phyloP scores from a whole-genome alignment of 2,329 filamentous ascomycete genomes.

The Periconia digitata region DNA sequence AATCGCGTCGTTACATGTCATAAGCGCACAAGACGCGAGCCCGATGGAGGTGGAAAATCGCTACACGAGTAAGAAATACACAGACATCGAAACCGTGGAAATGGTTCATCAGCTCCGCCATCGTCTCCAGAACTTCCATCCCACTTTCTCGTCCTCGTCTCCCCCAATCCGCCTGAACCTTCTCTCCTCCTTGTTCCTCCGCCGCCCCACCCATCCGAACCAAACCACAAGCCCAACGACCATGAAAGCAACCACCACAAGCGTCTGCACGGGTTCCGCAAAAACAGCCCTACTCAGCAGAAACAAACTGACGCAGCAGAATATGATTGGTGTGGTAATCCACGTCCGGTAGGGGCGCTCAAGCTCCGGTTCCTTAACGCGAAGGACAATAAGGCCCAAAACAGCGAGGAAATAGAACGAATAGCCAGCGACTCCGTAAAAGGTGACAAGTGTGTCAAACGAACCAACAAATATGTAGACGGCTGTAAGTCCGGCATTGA shows the following conservation, averaged over 20 bases:
- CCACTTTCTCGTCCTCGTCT: conserved; percentile 22
- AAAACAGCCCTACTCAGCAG: conserved; percentile 86
- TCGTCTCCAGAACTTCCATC: conserved; percentile 49
- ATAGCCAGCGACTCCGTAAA: conserved; percentile 96
- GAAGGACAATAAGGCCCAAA: conserved; percentile 84
- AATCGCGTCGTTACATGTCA: too few species aligned
- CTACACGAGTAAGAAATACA: too few species aligned
- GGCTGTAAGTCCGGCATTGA: conserved; percentile 75
- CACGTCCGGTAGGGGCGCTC: conserved; percentile 93
- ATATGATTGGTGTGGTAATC: conserved; percentile 96
- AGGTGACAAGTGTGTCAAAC: conserved; percentile 88
- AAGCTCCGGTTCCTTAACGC: conserved; percentile 82
- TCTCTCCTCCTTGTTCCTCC: conserved; percentile 26
- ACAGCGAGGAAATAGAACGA: conserved; percentile 97
- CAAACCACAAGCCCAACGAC: conserved; percentile 82
- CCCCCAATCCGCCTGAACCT: conserved; percentile 21
- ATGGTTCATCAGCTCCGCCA: conserved; percentile 32
- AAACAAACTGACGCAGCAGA: conserved; percentile 96
- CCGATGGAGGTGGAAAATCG: too few species aligned
- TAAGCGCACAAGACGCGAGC: too few species aligned
- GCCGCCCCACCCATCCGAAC: conserved; percentile 76
- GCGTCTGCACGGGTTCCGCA: conserved; percentile 84
- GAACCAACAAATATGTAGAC: conserved; percentile 84
- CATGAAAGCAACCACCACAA: conserved; percentile 85
- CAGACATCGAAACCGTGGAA: not conserved